phyloP scores from a whole-genome alignment of 2,329 filamentous ascomycete genomes.

The Bipolaris sorokiniana region DNA sequence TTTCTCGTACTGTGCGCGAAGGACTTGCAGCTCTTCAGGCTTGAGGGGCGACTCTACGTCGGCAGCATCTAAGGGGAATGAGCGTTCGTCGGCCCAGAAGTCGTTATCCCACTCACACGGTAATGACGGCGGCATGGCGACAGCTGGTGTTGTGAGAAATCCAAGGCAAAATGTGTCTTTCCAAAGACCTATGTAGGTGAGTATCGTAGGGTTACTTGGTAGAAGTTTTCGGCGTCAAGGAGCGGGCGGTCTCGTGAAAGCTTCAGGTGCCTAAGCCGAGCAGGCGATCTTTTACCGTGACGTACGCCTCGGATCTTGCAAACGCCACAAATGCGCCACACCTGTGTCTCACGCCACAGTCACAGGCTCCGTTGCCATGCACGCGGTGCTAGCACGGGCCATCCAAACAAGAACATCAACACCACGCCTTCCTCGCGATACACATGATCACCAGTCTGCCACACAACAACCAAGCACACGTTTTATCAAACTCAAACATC shows the following conservation, averaged over 20 bases:
- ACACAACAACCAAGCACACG: constrained; percentile 1
- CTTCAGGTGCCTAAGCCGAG: constrained; percentile 13
- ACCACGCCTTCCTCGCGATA: constrained; percentile 30
- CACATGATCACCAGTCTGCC: constrained; percentile 6
- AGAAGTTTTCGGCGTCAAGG: constrained; percentile 5
- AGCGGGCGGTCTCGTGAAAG: constrained; percentile 29
- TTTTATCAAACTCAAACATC: background rate
- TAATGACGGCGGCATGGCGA: constrained; percentile 45
- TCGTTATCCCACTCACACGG: constrained; percentile 38
- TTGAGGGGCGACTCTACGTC: constrained; percentile 97
- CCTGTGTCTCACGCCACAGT: constrained; percentile 19
- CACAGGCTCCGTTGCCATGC: constrained; percentile 39
- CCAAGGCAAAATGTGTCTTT: background rate
- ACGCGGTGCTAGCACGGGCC: constrained; percentile 30
- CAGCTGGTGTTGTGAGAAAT: constrained; percentile 7
- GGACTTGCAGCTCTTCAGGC: constrained; percentile 87
- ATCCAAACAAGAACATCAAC: constrained; percentile 42
- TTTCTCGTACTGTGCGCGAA: constrained; percentile 94
- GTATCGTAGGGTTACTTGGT: constrained; percentile 1
- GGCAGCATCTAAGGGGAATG: constrained; percentile 75
- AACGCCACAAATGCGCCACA: constrained; percentile 1
- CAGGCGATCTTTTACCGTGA: constrained; percentile 34
- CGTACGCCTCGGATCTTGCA: constrained; percentile 40
- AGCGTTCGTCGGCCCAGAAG: constrained; percentile 24
- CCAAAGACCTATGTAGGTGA: background rate